Percentiles rank a stretch among this genome's conserved stretches.
Conservation (phyloP, 495 filamentous ascomycete species). For the Elaphomyces granulatus region DNA sequence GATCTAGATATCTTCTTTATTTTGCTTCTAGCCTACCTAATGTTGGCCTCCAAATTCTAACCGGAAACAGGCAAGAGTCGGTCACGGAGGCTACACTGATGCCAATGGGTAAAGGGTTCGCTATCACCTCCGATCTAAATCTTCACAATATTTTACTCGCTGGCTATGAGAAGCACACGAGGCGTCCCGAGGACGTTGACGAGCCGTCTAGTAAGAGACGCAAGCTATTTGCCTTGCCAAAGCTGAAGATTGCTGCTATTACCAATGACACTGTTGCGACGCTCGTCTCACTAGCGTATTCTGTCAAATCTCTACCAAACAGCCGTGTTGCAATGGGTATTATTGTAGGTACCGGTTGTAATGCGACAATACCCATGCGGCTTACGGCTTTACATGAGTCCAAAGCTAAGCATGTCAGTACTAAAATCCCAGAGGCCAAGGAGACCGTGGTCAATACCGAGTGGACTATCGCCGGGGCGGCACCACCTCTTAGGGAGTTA, state of each 20-base stretch:
- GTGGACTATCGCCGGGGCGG: constrained; percentile 67
- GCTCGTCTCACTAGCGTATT: constrained; percentile 59
- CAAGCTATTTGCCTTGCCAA: constrained; percentile 41
- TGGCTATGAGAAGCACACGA: constrained; percentile 51
- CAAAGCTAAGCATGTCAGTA: constrained; percentile 37
- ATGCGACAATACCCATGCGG: constrained; percentile 65
- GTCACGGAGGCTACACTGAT: constrained; percentile 64
- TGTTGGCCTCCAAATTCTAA: constrained; percentile 1
- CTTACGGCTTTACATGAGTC: constrained; percentile 45
- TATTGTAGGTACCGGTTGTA: constrained; percentile 73
- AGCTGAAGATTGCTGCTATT: constrained; percentile 58
- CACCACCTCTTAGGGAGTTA: constrained; percentile 46
- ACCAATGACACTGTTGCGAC: constrained; percentile 74
- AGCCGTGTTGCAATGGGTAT: constrained; percentile 65
- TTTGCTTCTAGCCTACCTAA: too few species aligned
- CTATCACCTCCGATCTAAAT: constrained; percentile 56
- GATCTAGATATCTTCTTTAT: too few species aligned
- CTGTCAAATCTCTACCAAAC: constrained; percentile 44
- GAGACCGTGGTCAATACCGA: constrained; percentile 74
- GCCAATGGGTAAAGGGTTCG: constrained; percentile 83
- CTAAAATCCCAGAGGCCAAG: constrained; percentile 30
- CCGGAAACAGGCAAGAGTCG: constrained; percentile 47
- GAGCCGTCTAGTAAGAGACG: constrained; percentile 32
- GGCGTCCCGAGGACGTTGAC: constrained; percentile 29
- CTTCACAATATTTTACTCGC: constrained; percentile 51